A percentile compares a stretch with the other conserved stretches of the same genome.
These are phyloP conservation scores for Nicotiana paniculata DNA, from an alignment of 257 asterid species.

Conservation along the genomic window DNA sequence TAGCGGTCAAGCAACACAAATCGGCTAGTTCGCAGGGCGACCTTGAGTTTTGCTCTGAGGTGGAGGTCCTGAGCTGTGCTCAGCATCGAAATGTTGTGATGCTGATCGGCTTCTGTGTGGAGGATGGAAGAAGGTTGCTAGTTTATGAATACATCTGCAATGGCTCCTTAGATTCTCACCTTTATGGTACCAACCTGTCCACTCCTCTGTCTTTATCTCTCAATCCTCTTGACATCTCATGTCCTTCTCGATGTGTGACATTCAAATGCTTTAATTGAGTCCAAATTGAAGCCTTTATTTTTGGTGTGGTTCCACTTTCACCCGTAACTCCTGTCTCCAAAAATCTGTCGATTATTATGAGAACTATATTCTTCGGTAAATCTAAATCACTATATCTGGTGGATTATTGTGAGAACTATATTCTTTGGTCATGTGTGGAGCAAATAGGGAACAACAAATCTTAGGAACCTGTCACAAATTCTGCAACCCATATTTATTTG, in stretches of 20 bases:
- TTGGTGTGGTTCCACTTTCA: background rate
- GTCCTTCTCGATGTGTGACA: background rate
- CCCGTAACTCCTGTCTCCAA: background rate
- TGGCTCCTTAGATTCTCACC: conserved; percentile 79
- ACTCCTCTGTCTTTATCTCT: background rate
- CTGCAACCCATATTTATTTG: background rate
- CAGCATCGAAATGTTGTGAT: conserved; percentile 90
- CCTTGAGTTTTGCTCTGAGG: conserved; percentile 86
- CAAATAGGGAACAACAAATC: background rate
- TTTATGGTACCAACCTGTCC: conserved; percentile 49
- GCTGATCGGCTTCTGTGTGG: conserved; percentile 85
- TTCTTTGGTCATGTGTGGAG: background rate
- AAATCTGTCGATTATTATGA: background rate
- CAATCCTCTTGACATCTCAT: background rate
- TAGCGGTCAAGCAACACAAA: conserved; percentile 84
- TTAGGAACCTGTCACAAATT: background rate
- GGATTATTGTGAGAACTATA: background rate
- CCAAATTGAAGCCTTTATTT: background rate
- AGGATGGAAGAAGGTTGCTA: conserved; percentile 58
- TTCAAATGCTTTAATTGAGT: background rate
- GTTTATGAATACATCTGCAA: conserved; percentile 89
- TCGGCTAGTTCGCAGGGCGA: conserved; percentile 81
- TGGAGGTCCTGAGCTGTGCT: conserved; percentile 85
- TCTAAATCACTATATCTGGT: background rate
- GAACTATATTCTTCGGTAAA: background rate